Evolutionary conservation across 495 filamentous ascomycete genomes (phyloP), one percentile per base, ranked within the genome.

Genomic region (Cercophora sp.): DNA sequence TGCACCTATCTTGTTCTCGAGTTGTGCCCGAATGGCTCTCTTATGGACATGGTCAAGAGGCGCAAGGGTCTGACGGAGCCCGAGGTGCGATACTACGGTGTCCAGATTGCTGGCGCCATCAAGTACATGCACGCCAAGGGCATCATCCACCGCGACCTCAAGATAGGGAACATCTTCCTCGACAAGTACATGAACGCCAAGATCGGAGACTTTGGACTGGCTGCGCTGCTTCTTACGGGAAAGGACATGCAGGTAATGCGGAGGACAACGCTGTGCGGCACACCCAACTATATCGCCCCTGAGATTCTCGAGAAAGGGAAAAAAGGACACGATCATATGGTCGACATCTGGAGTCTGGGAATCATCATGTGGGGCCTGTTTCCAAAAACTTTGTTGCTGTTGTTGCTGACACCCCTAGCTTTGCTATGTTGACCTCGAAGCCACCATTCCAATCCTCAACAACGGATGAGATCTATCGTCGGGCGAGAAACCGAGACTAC

Each of bases 181-280:
- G 94, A 99, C 67, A 82, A 83, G 31, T 78, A 95, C 58, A 96
- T 99, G 94, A 96, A 97, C 61, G 81, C 96, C 51, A 97, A 99
- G 67, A 85, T 97, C 55, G 94, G 94, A 3, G 94, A 99, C 65
- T 99, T 97, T 70, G 94, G 94, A 3, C 74, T 99, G 36, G 94
- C 94, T n/a, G 94, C 94, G 2, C 74, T 97, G 59, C 78, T 96
- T 22, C 76, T 96, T 19, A 89, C 89, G 1, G 85, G 88, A 50
- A 89, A 83, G 63, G 91, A 96, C 54, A 86, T 87, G 70, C 82
- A 85, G 58, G 73, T 77, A 51, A 81, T 76, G 64, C 79, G 86
- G 60, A 83, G 95, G 60, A 94, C 84, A 31, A 99, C 94, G 0
- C 76, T 99, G 41, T 99, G 94, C 57, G 94, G 94, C 25, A 97